Base-by-base conservation (phyloP, 495 filamentous ascomycete species). In the Xylaria nigripes region DNA sequence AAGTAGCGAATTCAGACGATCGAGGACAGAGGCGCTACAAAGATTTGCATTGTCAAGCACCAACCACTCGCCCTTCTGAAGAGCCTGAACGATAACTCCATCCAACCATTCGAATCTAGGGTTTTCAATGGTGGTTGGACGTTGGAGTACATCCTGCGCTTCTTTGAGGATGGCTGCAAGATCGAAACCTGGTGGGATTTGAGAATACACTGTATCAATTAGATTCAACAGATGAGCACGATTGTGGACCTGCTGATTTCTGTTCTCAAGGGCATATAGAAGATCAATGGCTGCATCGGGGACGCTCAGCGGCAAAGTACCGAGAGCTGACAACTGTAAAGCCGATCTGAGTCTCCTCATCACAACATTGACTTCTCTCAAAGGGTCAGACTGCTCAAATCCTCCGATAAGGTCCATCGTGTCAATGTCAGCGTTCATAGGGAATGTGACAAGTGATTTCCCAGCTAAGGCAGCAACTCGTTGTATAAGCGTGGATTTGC, bases 71-170 rank as follows among this genome's bases (percentile, higher is more conserved):
- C 94, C 94, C 60, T 85, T 76, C 61, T 92, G 81, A 8, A 97
- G 74, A 45, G 94, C 92, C 56, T 88, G 81, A 19, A 96, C 85
- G 27, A 99, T 82, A 51, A 91, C 78, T 42, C 94, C 92, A 65
- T 97, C 94, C 2, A 93, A 81, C 94, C 94, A 99, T 64, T 95
- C 88, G 67, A 99, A 99, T 2, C 84, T 85, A 52, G 90, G 89
- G 53, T 75, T 76, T 22, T 87, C 80, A 19, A 84, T 69, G 4
- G 68, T 66, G 29, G 75, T 58, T 19, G 76, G 68, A 2, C 70
- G 64, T 36, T 72, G 56, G 22, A 76, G 66, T 48, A 84, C 54
- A 16, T 55, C 62, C 6, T 57, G 51, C 23, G 71, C 62, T 38
- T 64, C 58, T 0, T 66, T 54, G 16, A 78, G 60, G 6, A 59